Percentiles rank a stretch among this genome's conserved stretches.
These are phyloP conservation scores for Poa annua DNA, from an alignment of 176 grass and related monocot species.

Conservation along the genomic window DNA sequence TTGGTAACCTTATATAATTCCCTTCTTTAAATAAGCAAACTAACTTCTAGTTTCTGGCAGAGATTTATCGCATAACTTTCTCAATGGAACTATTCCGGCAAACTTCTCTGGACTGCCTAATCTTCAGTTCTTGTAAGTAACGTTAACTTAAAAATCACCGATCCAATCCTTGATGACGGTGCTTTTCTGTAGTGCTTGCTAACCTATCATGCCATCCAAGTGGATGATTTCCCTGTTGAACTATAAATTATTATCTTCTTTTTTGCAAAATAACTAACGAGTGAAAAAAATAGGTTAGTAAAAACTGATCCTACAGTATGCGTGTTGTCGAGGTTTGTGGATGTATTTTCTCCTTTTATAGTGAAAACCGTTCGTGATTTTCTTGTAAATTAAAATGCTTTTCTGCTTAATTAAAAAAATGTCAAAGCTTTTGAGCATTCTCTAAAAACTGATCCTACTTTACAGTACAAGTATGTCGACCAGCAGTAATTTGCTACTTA, in stretches of 20 bases:
- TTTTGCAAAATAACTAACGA: not conserved
- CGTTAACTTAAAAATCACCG: not conserved
- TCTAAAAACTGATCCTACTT: constrained; percentile 1
- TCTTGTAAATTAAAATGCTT: not conserved
- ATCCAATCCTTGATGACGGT: not conserved
- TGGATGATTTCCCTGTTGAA: constrained; percentile 6
- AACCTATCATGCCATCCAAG: constrained; percentile 2
- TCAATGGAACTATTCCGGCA: constrained; percentile 72
- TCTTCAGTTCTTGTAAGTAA: constrained; percentile 87
- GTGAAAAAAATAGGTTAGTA: not conserved
- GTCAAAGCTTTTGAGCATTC: not conserved
- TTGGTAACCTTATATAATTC: not conserved
- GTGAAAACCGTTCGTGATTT: not conserved
- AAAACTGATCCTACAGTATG: not conserved
- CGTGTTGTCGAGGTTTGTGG: not conserved
- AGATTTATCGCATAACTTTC: constrained; percentile 76
- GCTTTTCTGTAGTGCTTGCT: not conserved
- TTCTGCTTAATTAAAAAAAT: not conserved
- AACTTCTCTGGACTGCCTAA: constrained; percentile 77
- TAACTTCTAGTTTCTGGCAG: constrained; percentile 48
- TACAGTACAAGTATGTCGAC: constrained; percentile 15
- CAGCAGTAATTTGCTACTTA: constrained; percentile 33
- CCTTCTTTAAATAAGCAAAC: constrained; percentile 23
- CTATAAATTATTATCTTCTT: constrained; percentile 3
- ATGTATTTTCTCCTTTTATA: not conserved